Conservation (phyloP, 345 rosid species). For the Crucihimalaya himalaica region DNA sequence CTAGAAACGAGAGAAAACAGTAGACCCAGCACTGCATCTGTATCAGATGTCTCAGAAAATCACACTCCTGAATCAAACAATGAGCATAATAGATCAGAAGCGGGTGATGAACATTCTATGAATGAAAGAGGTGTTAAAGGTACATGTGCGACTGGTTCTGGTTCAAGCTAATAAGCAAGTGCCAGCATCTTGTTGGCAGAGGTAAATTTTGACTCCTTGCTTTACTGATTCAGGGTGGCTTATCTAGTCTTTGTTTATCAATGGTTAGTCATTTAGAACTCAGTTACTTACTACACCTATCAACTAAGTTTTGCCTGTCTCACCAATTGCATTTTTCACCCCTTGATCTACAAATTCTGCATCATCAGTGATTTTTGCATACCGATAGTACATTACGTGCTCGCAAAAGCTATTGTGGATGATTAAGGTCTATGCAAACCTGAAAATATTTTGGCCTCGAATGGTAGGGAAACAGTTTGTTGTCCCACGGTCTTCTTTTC, state of each 20-base stretch:
- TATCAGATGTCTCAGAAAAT: conserved; percentile 48
- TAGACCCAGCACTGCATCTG: conserved; percentile 49
- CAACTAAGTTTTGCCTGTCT: not conserved
- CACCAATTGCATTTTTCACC: not conserved
- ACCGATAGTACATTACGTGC: not conserved
- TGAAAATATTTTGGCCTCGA: not conserved
- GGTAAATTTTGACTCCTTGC: conserved; percentile 24
- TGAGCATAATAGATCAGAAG: conserved; percentile 37
- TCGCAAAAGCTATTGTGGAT: too few relatives aligned
- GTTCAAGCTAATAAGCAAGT: conserved; percentile 46
- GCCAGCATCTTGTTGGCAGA: conserved; percentile 32
- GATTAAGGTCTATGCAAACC: too few relatives aligned
- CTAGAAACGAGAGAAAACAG: conserved; percentile 59
- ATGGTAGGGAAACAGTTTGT: not conserved
- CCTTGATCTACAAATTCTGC: not conserved
- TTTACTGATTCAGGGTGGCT: conserved; percentile 3
- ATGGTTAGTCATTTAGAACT: not conserved
- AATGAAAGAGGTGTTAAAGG: conserved; percentile 44
- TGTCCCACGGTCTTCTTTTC: not conserved
- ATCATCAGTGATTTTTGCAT: not conserved
- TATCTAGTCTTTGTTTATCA: conserved; percentile 1
- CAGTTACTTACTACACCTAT: not conserved
- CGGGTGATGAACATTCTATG: conserved; percentile 36
- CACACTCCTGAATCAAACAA: conserved; percentile 46
- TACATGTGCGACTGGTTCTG: conserved; percentile 55